Base-by-base conservation (phyloP, 768 basidiomycete species). In the Trametes sanguinea region DNA sequence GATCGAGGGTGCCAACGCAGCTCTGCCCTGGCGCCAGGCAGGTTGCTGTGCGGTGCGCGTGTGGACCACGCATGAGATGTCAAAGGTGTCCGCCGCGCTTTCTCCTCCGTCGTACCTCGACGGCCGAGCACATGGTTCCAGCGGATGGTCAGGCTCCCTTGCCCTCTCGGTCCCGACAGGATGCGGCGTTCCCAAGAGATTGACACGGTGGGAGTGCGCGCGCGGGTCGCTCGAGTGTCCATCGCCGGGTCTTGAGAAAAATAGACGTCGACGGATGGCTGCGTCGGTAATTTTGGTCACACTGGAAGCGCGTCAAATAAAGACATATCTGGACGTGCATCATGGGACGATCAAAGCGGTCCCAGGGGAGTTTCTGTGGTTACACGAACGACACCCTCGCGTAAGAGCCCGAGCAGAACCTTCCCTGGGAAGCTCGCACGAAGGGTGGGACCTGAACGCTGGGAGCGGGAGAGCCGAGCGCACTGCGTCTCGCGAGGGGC, bases 281-380 rank as follows among this genome's bases (percentile, higher is more conserved):
- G 57, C 57, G 57, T 59, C 57, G 57, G 57, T 47, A 59, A 51
- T 44, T 22, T 27, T 37, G 48, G 57, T 44, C 57, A 40, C 50
- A 52, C 57, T 57, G 40, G 55, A 39, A 40, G 44, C 57, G 57
- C 48, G 39, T 44, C 42, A 27, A 51, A 59, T 59, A 45, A 51
- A 45, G 51, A 59, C 57, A 59, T 59, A 51, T 59, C 57, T 33
- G 57, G 57, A 54, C 45, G 51, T 44, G 45, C 59, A 60, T 54
- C 59, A 60, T 53, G 52, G 29, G 59, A 29, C 60, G 60, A 54
- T 54, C 54, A 51, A 40, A 51, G 43, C 50, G 60, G 47, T 51
- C 54, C 54, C 61, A 62, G 43, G 55, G 51, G 61, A 54, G 61
- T 62, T 57, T 62, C 61, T 62, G 61, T 62, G 61, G 61, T 62